Base-by-base conservation (phyloP, 2,329 filamentous ascomycete genomes). In the Sclerotinia trifoliorum region DNA sequence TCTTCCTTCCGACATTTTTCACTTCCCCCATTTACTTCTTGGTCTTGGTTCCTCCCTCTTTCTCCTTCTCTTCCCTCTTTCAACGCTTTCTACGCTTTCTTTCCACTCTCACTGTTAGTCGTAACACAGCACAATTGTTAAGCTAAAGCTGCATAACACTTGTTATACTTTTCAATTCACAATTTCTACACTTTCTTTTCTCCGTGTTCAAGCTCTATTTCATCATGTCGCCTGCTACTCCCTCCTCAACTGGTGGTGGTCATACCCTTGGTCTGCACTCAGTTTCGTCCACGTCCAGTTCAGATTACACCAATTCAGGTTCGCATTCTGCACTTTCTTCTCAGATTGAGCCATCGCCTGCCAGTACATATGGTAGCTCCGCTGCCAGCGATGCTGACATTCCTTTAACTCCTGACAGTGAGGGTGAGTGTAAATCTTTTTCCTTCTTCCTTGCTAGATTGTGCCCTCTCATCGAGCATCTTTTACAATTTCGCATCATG, bases 331-430 rank as follows among this genome's bases (percentile, higher is more conserved):
- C 66, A 55, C 51, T 48, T 24, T 48, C 57, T 29, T n/a, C 58
- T 19, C 10, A 58, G 24, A 64, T 67, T 54, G 69, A 74, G 57
- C 72, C 72, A 21, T 74, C 73, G 39, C 73, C 74, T 44, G 73
- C 72, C 26, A 75, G 74, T 65, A 75, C 73, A 15, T 73, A 71
- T 66, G 71, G 72, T 69, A 70, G 66, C 52, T 73, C 71, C 51
- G 64, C 64, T 66, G 67, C 72, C 46, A 74, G 73, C 56, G 68
- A 75, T 68, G 35, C 66, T 65, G 72, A 67, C 55, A 70, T 69
- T 56, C 69, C 73, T 48, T 65, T 49, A 21, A 72, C 72, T 52
- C 71, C 71, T 26, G 55, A 66, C 15, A 58, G 68, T 63, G 68
- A 73, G 68, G 74, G 73, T 75, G 70, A 19, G 72, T 67, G 17